These are phyloP conservation scores for Oldenlandia corymbosa DNA, from an alignment of 257 asterid species.

Conservation along the genomic window DNA sequence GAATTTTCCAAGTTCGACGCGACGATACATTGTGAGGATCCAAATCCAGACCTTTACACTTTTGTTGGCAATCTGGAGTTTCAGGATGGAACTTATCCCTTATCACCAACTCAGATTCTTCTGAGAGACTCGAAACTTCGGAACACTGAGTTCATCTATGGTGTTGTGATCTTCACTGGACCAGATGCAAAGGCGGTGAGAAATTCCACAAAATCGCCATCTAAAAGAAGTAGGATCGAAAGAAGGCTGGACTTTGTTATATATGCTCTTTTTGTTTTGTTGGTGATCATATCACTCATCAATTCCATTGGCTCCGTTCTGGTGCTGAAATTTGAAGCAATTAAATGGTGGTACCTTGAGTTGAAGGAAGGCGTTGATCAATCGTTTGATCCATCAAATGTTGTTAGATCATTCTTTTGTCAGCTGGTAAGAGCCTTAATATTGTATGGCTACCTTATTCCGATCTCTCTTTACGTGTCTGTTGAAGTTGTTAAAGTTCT, in stretches of 20 bases:
- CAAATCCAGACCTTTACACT: conserved; percentile 60
- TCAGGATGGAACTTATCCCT: conserved; percentile 22
- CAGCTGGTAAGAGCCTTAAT: conserved; percentile 49
- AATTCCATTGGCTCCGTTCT: conserved; percentile 39
- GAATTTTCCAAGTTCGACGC: conserved; percentile 33
- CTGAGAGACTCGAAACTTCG: conserved; percentile 66
- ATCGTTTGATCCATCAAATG: conserved; percentile 23
- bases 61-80: conserved; percentile 51
- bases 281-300: conserved; percentile 36
- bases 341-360: conserved; percentile 38
- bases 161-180: conserved; percentile 55
- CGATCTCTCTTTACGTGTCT: conserved; percentile 67
- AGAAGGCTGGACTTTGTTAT: conserved; percentile 49
- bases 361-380: neutral
- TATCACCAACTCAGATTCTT: conserved; percentile 41
- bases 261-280: conserved; percentile 43
- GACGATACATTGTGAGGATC: conserved; percentile 48
- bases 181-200: conserved; percentile 51
- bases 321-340: conserved; percentile 19
- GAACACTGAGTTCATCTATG: conserved; percentile 48
- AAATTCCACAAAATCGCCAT: conserved; percentile 55
- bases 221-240: conserved; percentile 60
- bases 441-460: conserved; percentile 60
- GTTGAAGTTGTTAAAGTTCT: conserved; percentile 59
- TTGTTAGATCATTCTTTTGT: conserved; percentile 25